These are phyloP conservation scores for Salix suchowensis DNA, from an alignment of 345 rosid genomes.

Conservation along the genomic window DNA sequence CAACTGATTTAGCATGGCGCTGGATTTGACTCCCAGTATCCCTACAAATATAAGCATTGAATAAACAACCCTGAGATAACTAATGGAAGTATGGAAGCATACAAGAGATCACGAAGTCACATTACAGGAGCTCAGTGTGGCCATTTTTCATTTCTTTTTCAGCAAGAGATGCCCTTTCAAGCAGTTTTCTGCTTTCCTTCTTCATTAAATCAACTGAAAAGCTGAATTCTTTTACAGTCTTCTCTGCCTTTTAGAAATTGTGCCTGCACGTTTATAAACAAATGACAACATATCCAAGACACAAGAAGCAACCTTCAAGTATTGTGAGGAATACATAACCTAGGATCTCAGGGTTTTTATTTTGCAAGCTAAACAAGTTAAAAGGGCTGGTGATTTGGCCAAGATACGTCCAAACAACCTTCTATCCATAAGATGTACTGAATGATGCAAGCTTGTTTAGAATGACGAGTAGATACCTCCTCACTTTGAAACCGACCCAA, in stretches of 20 bases:
- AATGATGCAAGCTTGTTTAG: slow-evolving; percentile 2
- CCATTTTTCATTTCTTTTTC: slow-evolving; percentile 83
- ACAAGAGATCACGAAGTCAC: not conserved
- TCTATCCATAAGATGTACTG: not conserved
- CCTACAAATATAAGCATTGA: slow-evolving; percentile 37
- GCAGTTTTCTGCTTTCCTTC: slow-evolving; percentile 75
- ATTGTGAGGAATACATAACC: no score
- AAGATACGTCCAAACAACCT: no score
- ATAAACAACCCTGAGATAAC: slow-evolving; percentile 3
- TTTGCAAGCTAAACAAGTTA: no score
- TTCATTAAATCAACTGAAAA: slow-evolving; percentile 79
- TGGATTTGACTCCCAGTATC: slow-evolving; percentile 66
- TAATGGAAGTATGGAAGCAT: slow-evolving; percentile 1
- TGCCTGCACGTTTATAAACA: slow-evolving; percentile 44
- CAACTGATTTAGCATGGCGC: slow-evolving; percentile 60
- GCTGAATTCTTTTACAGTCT: slow-evolving; percentile 61
- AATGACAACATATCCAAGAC: not conserved
- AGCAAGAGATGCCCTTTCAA: slow-evolving; percentile 85
- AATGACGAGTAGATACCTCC: slow-evolving; percentile 53
- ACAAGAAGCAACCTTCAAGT: no score
- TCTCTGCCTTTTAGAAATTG: slow-evolving; percentile 75
- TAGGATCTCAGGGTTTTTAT: no score
- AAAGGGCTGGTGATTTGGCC: not conserved
- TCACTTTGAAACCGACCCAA: slow-evolving; percentile 80
- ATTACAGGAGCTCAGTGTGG: slow-evolving; percentile 63